Evolutionary conservation across 352 stramenopile species (phyloP), one percentile per base, ranked within the genome.

Genomic region (Aphanomyces euteiches): DNA sequence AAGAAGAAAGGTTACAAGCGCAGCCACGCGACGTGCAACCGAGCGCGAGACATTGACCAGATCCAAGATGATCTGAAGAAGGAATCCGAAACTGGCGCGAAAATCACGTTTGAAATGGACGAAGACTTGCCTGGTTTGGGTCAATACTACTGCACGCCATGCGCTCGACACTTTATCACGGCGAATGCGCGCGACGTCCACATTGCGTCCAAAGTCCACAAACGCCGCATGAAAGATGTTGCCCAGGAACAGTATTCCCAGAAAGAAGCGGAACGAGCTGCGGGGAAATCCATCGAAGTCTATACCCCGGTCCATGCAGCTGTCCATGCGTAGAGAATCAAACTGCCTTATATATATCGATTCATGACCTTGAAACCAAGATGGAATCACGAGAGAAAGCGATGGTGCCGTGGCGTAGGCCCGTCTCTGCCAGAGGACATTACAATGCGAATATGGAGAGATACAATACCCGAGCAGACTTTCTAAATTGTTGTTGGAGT

Each of bases 1-100:
- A 95, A 93, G 77, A 93, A 93, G 75, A 95, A 92, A 69, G 77
- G 88, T 59, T 95, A 93, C 84, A 92, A 92, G 78, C 84, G 85
- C 67, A 77, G 79, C 45, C 87, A 95, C 72, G 77, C 83, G 58
- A 95, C 87, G 67, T 93, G 93, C 77, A 87, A 83, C 68, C 81
- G 87, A 70, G 54, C 79, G 59, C 84, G 87, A 38, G 87, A 95
- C 56, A 79, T 95, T 12, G 87, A 95, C 65, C 87, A 95, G 82
- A 93, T 95, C 73, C 87, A 90, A 80, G 87, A 95, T 80, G 87
- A 95, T 59, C 57, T 95, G 65, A 76, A 73, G 41, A 47, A 81
- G 38, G 87, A 95, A 74, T 83, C 83, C 59, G 5, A 77, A 53
- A 78, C 75, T 28, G 86, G 85, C 68, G 85, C 87, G 72, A 41